Conservation (phyloP, 2,329 filamentous ascomycete genomes). For the Colletotrichum australisinense region DNA sequence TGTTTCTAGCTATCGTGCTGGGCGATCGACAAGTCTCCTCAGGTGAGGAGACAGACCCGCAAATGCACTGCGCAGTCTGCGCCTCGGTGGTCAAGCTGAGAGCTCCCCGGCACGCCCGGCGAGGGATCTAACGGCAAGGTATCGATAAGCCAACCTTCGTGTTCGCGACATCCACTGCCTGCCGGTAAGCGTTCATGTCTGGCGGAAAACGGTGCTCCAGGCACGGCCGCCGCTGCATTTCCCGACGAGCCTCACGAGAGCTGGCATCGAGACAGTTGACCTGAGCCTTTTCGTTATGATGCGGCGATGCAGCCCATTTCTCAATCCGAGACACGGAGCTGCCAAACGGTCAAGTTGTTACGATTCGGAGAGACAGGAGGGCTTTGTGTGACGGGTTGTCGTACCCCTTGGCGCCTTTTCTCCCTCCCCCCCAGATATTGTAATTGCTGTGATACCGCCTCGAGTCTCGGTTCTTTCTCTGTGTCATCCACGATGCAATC, state of each 20-base stretch:
- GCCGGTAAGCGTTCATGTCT: background rate
- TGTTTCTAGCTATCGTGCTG: background rate
- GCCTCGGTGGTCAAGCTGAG: constrained; percentile 29
- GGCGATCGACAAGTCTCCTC: constrained; percentile 6
- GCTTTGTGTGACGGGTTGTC: background rate
- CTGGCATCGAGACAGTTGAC: background rate
- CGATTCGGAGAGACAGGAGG: background rate
- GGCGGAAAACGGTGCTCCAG: background rate
- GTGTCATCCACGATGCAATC: background rate
- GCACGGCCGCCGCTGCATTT: background rate
- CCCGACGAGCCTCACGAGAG: background rate
- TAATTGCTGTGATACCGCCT: background rate
- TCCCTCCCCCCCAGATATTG: background rate
- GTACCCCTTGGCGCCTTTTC: background rate
- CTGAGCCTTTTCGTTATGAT: background rate
- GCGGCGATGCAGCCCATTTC: background rate
- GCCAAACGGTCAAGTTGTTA: background rate
- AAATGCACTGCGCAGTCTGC: constrained; percentile 16
- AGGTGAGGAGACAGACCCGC: constrained; percentile 6
- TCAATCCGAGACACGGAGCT: constrained; percentile 20
- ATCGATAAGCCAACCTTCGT: constrained; percentile 27
- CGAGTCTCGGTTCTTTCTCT: background rate
- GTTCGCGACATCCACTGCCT: constrained; percentile 1
- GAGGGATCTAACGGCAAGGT: background rate
- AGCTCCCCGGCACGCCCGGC: background rate